Conservation (phyloP, 176 grass and related monocot species). For the Musa itinerans region DNA sequence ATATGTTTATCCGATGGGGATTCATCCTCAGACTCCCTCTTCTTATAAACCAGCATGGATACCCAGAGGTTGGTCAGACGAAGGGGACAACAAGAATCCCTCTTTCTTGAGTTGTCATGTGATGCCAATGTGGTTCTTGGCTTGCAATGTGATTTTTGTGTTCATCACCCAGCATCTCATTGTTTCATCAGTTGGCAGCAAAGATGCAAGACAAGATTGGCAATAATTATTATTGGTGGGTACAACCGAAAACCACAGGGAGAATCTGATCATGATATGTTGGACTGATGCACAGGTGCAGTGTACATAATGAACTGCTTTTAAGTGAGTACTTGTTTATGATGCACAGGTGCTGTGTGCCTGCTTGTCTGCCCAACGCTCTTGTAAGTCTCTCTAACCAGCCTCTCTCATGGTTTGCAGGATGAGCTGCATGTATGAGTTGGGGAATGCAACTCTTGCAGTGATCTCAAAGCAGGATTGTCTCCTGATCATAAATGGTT, state of each 20-base stretch:
- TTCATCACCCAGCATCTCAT: too few species aligned
- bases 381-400: not conserved
- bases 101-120: too few species aligned
- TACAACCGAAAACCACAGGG: not conserved
- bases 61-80: too few species aligned
- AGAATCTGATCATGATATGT: not conserved
- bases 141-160: too few species aligned
- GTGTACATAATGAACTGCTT: too few species aligned
- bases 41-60: conserved; percentile 10
- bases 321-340: not conserved
- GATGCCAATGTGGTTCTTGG: too few species aligned
- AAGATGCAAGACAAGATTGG: too few species aligned
- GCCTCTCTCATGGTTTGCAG: not conserved
- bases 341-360: not conserved
- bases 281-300: too few species aligned
- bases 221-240: not conserved
- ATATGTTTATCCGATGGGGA: not conserved
- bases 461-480: not conserved
- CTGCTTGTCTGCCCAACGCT: not conserved
- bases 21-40: conserved; percentile 2
- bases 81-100: too few species aligned
- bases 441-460: not conserved
- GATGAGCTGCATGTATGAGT: not conserved
- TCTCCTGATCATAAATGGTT: not conserved
- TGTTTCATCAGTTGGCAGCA: too few species aligned